These are phyloP conservation scores for Petunia hybrid DNA, from an alignment of 305 asterid genomes.

Conservation along the genomic window DNA sequence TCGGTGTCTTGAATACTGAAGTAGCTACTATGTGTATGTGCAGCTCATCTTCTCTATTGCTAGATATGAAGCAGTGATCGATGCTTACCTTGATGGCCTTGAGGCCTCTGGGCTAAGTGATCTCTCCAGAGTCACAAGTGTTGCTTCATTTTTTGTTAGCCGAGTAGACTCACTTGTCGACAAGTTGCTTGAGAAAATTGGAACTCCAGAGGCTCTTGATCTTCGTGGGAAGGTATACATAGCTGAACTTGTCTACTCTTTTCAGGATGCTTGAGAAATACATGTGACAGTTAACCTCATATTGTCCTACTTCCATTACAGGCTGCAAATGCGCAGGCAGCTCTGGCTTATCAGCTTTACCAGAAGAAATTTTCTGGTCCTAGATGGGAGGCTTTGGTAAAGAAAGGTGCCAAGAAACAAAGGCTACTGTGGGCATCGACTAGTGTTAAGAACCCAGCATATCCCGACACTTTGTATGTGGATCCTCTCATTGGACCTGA, in stretches of 20 bases:
- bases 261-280: constrained; percentile 6
- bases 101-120: constrained; percentile 96
- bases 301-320: constrained; percentile 39
- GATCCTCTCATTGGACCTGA: constrained; percentile 44
- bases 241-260: neutral
- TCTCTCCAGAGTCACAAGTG: constrained; percentile 94
- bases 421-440: constrained; percentile 99
- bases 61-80: constrained; percentile 97
- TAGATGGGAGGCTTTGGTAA: constrained; percentile 97
- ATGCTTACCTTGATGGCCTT: constrained; percentile 98
- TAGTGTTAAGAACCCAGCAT: constrained; percentile 98
- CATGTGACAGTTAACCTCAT: constrained; percentile 29
- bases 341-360: constrained; percentile 88
- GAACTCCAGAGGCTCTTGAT: constrained; percentile 93
- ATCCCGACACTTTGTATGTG: constrained; percentile 44
- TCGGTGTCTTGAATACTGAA: constrained; percentile 36
- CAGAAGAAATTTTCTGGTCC: constrained; percentile 98
- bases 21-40: constrained; percentile 38
- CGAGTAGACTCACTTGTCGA: constrained; percentile 97
- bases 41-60: constrained; percentile 97
- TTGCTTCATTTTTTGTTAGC: constrained; percentile 98
- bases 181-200: constrained; percentile 95
- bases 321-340: constrained; percentile 99
- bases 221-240: constrained; percentile 88
- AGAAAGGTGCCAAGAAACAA: constrained; percentile 99